Evolutionary conservation across 495 filamentous ascomycete species (phyloP).

Genomic region (Parathielavia appendiculata): DNA sequence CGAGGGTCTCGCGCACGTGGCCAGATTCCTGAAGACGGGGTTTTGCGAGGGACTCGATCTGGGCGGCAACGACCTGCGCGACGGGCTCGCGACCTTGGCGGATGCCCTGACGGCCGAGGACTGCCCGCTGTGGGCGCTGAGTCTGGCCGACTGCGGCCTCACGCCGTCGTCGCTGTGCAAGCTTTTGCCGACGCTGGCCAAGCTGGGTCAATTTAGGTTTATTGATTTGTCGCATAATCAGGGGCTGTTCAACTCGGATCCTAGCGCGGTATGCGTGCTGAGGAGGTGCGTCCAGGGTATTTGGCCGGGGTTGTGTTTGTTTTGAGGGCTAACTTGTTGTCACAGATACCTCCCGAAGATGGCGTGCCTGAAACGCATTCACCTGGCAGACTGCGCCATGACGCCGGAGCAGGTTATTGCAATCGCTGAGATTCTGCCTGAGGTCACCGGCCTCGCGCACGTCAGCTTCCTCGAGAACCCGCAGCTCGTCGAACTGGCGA

Average conservation of each 20-base stretch:
- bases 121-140: conserved; percentile 68
- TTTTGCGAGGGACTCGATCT: conserved; percentile 86
- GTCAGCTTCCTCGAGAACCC: conserved; percentile 84
- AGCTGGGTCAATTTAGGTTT: conserved; percentile 73
- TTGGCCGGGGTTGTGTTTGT: neutral
- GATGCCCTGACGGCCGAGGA: conserved; percentile 56
- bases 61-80: conserved; percentile 77
- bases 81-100: conserved; percentile 63
- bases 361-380: conserved; percentile 73
- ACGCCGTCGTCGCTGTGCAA: conserved; percentile 62
- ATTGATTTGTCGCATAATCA: conserved; percentile 89
- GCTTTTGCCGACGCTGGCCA: conserved; percentile 68
- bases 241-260: conserved; percentile 65
- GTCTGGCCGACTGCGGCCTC: conserved; percentile 82
- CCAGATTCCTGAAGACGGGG: conserved; percentile 64
- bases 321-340: conserved; percentile 13
- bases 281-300: conserved; percentile 50
- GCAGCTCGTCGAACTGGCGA: conserved; percentile 55
- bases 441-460: conserved; percentile 76
- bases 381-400: conserved; percentile 82
- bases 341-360: conserved; percentile 72
- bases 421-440: conserved; percentile 82
- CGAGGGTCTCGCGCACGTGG: conserved; percentile 68
- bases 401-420: conserved; percentile 82
- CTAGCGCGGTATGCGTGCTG: conserved; percentile 70